Conservation (phyloP, 73 alveolate species). For the Breviolum minutum region DNA sequence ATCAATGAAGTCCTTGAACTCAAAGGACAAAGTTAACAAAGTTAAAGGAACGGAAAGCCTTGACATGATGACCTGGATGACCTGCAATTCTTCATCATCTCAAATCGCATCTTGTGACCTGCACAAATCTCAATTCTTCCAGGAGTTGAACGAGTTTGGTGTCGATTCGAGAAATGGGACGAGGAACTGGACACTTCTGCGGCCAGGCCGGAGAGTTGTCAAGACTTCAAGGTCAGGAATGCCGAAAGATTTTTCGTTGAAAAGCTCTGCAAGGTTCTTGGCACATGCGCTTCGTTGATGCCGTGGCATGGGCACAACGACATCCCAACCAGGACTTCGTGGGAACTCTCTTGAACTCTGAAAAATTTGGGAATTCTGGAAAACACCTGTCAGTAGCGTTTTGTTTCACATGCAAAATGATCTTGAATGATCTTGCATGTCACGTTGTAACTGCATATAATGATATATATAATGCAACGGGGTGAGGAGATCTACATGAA, state of each 20-base stretch:
- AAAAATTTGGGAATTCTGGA: too few species aligned
- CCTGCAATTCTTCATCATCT: too few species aligned
- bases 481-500: constrained; percentile 78
- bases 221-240: not conserved
- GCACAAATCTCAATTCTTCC: not conserved
- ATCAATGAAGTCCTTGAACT: too few species aligned
- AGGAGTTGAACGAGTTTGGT: not conserved
- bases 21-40: too few species aligned
- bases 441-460: not conserved
- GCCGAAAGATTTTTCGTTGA: not conserved
- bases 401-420: not conserved
- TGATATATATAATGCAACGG: not conserved
- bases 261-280: constrained; percentile 26
- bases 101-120: too few species aligned
- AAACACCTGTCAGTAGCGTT: not conserved
- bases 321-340: constrained; percentile 48
- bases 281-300: constrained; percentile 92
- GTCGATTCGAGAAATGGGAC: not conserved
- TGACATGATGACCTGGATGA: too few species aligned
- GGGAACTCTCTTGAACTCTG: not conserved
- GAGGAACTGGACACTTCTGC: constrained; percentile 20
- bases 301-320: constrained; percentile 53
- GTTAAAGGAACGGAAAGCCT: too few species aligned
- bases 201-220: not conserved
- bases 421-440: not conserved